These are phyloP conservation scores for Saturnispora zaruensis DNA, from an alignment of 805 yeast genomes.

Conservation along the genomic window DNA sequence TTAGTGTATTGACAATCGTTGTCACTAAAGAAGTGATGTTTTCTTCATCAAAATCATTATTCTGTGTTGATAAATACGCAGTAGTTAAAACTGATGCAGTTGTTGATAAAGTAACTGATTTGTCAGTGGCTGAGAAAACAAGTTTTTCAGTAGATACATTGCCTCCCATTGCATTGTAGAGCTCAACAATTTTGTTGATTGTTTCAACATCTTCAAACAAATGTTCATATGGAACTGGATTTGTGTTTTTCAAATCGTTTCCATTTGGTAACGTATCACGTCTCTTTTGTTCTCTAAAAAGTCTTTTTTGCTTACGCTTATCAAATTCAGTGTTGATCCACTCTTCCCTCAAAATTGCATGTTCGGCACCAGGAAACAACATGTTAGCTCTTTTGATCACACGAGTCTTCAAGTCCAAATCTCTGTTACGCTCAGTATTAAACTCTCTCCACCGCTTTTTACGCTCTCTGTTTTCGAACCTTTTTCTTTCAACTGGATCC, in stretches of 20 bases:
- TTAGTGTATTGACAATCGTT: constrained; percentile 24
- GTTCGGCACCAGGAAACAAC: constrained; percentile 54
- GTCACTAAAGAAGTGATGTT: constrained; percentile 22
- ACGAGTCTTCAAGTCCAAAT: constrained; percentile 75
- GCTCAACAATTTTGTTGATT: constrained; percentile 8
- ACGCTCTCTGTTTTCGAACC: constrained; percentile 64
- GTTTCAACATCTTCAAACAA: constrained; percentile 9
- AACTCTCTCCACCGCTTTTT: constrained; percentile 80
- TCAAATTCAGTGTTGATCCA: constrained; percentile 77
- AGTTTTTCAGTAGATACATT: constrained; percentile 15
- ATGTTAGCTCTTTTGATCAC: constrained; percentile 62
- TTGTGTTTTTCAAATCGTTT: constrained; percentile 7
- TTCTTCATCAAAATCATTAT: constrained; percentile 12
- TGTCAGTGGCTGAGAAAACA: constrained; percentile 13
- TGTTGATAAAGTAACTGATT: constrained; percentile 20
- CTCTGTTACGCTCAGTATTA: constrained; percentile 74
- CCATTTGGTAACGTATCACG: constrained; percentile 9
- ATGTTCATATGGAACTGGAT: constrained; percentile 8
- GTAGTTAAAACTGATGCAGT: constrained; percentile 22
- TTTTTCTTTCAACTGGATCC: constrained; percentile 46
- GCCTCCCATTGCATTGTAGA: constrained; percentile 32
- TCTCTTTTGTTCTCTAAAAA: constrained; percentile 36
- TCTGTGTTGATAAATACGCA: constrained; percentile 15
- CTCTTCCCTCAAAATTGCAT: constrained; percentile 40
- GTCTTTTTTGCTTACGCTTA: constrained; percentile 52